Base-by-base conservation (phyloP, 2,329 filamentous ascomycete genomes). In the Cadophora sp. region DNA sequence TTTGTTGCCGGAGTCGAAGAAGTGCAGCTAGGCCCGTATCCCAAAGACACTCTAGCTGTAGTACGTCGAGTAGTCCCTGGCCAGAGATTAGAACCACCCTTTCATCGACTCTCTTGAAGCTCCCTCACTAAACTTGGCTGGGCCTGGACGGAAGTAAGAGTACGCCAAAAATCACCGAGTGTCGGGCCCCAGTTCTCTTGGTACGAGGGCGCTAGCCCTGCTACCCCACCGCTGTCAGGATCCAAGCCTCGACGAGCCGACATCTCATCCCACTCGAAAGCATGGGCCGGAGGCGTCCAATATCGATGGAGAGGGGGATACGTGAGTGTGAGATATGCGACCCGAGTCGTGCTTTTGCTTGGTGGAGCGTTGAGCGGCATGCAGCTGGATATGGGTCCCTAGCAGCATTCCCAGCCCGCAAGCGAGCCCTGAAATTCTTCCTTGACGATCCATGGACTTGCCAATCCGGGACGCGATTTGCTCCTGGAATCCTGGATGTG, bases 391-490 rank as follows among this genome's bases (percentile, higher is more conserved):
- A 27, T 26, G 31, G 31, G 24, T 12, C 58, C 58, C 58, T 46
- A n/a, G 34, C 53, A 19, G 31, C 9, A 37, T 60, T 46, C 34
- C 34, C 56, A 60, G 43, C 59, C 62, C 64, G 51, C 59, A 55
- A 64, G 53, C 51, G 40, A 60, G 34, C 62, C 67, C 26, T 66
- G 62, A 63, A 63, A 65, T 68, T 63, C 62, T 65, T 65, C 63
- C 31, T 65, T 64, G 64, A 69, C 43, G 68, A 69, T 69, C 67
- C 61, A 69, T 59, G 26, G 61, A 67, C 61, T 69, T 69, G 56
- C 64, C 50, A 55, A 62, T 59, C 61, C 60, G 19, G 62, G 62
- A 65, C 26, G 11, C 14, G 46, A 51, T 50, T 37, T 37, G 53
- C 40, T 26, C n/a, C 19, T 19, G 24, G n/a, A 56, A 46, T 58